phyloP scores from a whole-genome alignment of 148 eudicot species.

The Gaultheria prostrata region DNA sequence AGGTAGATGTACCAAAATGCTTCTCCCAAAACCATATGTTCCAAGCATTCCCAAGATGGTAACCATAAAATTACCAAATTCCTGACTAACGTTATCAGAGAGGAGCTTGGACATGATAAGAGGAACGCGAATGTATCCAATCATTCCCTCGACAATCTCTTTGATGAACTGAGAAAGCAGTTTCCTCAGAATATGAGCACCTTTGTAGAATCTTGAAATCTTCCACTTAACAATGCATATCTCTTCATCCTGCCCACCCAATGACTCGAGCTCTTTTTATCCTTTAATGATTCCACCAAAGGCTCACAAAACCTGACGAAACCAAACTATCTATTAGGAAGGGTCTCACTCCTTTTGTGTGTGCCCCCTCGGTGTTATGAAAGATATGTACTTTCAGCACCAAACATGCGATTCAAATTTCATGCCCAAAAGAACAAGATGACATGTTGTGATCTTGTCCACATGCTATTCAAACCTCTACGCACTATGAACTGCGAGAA shows the following conservation, averaged over 20 bases:
- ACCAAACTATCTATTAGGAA: conserved; percentile 17
- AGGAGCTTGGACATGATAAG: conserved; percentile 84
- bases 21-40: conserved; percentile 86
- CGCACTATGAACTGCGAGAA: neutral
- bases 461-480: neutral
- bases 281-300: conserved; percentile 35
- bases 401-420: neutral
- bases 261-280: conserved; percentile 26
- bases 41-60: conserved; percentile 96
- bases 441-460: neutral
- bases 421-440: neutral
- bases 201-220: conserved; percentile 41
- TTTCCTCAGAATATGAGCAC: conserved; percentile 63
- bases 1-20: conserved; percentile 63
- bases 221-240: conserved; percentile 51
- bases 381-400: neutral
- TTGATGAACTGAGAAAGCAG: conserved; percentile 71
- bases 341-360: neutral
- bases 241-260: conserved; percentile 28
- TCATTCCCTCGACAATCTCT: conserved; percentile 96
- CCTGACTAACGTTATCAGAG: conserved; percentile 82
- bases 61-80: conserved; percentile 92
- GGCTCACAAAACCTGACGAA: conserved; percentile 81
- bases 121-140: conserved; percentile 82
- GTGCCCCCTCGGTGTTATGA: neutral